Evolutionary conservation across 768 basidiomycete species (phyloP).

Genomic region (Calocera viscosa): DNA sequence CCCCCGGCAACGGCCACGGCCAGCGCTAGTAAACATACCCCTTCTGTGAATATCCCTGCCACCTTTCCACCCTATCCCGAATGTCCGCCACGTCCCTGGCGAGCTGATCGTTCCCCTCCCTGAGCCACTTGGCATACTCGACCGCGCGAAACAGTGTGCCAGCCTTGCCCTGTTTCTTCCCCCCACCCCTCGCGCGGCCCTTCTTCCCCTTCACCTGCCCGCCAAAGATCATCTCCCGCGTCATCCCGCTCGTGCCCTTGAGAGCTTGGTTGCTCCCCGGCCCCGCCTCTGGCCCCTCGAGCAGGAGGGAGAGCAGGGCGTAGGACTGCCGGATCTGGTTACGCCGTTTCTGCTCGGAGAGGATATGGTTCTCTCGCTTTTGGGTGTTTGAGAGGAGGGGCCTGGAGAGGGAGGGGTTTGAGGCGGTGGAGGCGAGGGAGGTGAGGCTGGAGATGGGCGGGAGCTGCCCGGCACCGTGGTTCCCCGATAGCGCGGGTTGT

Average conservation of each 20-base stretch:
- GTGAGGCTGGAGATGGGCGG: not conserved
- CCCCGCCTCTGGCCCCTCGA: conserved; percentile 58
- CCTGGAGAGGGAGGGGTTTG: conserved; percentile 34
- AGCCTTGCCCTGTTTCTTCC: conserved; percentile 62
- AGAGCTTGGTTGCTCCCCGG: conserved; percentile 25
- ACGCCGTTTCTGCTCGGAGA: conserved; percentile 86
- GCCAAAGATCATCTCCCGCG: conserved; percentile 9
- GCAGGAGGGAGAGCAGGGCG: conserved; percentile 66
- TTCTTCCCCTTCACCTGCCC: conserved; percentile 44
- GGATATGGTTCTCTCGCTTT: conserved; percentile 84
- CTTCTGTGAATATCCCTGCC: not conserved
- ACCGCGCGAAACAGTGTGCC: conserved; percentile 78
- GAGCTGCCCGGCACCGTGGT: not conserved
- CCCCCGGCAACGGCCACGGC: too few species aligned
- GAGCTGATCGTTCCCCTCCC: conserved; percentile 64
- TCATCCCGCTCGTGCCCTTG: conserved; percentile 11
- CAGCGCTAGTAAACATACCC: not conserved
- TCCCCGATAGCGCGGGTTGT: not conserved
- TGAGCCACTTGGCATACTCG: conserved; percentile 76
- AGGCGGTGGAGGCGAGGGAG: not conserved
- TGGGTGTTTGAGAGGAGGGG: conserved; percentile 69
- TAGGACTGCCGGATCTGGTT: conserved; percentile 87
- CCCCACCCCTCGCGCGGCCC: conserved; percentile 40
- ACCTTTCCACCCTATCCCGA: conserved; percentile 30
- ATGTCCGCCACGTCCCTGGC: conserved; percentile 52